Percentiles rank a stretch among this genome's conserved stretches.
Evolutionary conservation across 2,329 filamentous ascomycete species (phyloP).

Genomic region (Diplodia intermedia): DNA sequence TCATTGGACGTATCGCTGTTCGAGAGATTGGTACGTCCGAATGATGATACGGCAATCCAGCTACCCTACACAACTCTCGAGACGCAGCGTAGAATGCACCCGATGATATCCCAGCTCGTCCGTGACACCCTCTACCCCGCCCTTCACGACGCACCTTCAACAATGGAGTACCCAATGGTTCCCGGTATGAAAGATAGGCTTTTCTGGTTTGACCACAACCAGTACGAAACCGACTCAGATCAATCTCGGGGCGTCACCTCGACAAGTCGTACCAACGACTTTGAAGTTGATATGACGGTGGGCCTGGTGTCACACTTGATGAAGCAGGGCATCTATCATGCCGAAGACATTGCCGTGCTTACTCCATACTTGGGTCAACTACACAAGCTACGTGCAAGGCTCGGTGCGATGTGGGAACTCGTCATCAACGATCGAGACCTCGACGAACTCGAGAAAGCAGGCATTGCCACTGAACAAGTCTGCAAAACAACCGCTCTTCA

Average conservation of each 20-base stretch:
- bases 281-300: constrained; percentile 69
- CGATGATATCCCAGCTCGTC: constrained; percentile 66
- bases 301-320: constrained; percentile 70
- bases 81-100: constrained; percentile 70
- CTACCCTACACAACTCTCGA: constrained; percentile 50
- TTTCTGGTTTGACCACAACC: constrained; percentile 68
- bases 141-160: constrained; percentile 59
- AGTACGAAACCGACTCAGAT: constrained; percentile 50
- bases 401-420: constrained; percentile 64
- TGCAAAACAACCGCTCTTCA: constrained; percentile 13
- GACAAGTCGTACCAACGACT: constrained; percentile 62
- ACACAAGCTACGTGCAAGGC: constrained; percentile 55
- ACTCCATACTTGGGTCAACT: constrained; percentile 70
- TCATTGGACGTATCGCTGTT: constrained; percentile 67
- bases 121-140: constrained; percentile 63
- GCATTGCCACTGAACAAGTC: constrained; percentile 38
- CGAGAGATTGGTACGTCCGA: constrained; percentile 60
- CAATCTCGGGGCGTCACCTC: neutral
- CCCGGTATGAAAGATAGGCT: constrained; percentile 61
- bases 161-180: constrained; percentile 55
- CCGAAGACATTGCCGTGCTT: constrained; percentile 71
- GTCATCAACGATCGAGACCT: constrained; percentile 68
- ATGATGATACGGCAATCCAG: constrained; percentile 21
- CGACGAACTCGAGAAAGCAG: constrained; percentile 56
- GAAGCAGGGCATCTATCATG: constrained; percentile 66